Percentiles rank a stretch among this genome's conserved stretches.
These are phyloP conservation scores for Acanthamoeba healyi DNA, from an alignment of 208 protist genomes.

Conservation along the genomic window DNA sequence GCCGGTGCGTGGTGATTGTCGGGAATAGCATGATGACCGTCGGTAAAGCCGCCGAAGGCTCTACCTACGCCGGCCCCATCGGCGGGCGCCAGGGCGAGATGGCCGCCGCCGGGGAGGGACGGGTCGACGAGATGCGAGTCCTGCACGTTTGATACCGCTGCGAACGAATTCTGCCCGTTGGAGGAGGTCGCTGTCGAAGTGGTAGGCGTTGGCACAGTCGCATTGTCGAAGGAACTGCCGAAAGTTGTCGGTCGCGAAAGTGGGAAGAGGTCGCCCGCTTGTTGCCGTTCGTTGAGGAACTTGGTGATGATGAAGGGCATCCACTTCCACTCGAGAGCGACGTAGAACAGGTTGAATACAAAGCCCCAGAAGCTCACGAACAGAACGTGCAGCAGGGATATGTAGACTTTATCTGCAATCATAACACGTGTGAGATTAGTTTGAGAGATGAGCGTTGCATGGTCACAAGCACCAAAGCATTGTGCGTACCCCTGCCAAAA, in stretches of 20 bases:
- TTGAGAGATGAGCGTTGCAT: neutral
- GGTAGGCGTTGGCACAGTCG: too few species aligned
- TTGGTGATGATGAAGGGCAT: neutral
- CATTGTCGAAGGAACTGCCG: too few species aligned
- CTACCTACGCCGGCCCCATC: neutral
- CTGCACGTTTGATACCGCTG: too few species aligned
- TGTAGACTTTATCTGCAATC: neutral
- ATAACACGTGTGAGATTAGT: neutral
- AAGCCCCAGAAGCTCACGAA: conserved; percentile 52
- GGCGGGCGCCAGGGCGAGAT: neutral
- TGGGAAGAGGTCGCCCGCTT: neutral
- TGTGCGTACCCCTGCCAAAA: neutral
- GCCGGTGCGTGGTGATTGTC: neutral
- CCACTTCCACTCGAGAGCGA: conserved; percentile 22
- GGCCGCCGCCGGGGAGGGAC: neutral
- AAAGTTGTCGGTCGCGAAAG: too few species aligned
- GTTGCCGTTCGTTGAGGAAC: neutral
- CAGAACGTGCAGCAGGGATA: conserved; percentile 19
- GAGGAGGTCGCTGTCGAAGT: too few species aligned
- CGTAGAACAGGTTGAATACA: conserved; percentile 19
- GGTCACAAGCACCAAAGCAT: too few species aligned
- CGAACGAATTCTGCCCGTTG: too few species aligned
- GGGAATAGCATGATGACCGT: neutral
- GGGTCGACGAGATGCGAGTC: neutral
- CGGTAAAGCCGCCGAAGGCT: neutral